phyloP scores from a whole-genome alignment of 2,329 filamentous ascomycete genomes.

The Drechslerella dactyloides region DNA sequence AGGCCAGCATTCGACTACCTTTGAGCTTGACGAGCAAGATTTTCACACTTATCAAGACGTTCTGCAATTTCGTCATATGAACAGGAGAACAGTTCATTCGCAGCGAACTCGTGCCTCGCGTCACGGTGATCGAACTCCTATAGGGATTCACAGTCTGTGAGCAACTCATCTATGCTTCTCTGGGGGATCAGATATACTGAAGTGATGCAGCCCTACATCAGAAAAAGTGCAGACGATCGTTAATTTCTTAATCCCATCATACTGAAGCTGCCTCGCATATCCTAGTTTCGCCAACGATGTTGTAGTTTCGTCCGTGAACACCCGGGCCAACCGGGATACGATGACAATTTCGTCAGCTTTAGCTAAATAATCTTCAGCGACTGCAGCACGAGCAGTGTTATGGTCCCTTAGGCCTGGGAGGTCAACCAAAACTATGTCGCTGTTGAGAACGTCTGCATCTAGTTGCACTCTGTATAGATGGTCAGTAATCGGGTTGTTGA shows the following conservation, averaged over 20 bases:
- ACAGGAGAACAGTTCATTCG: too few relatives aligned
- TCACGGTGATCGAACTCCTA: too few relatives aligned
- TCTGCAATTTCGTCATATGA: too few relatives aligned
- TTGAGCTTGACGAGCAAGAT: too few relatives aligned
- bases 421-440: slow-evolving; percentile 5
- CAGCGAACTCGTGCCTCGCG: too few relatives aligned
- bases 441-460: not conserved
- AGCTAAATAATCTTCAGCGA: not conserved
- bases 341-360: slow-evolving; percentile 4
- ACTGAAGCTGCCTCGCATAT: slow-evolving; percentile 25
- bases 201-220: slow-evolving; percentile 15
- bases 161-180: too few relatives aligned
- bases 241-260: slow-evolving; percentile 24
- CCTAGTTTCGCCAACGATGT: not conserved
- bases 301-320: slow-evolving; percentile 4
- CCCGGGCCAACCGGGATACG: not conserved
- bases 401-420: slow-evolving; percentile 6
- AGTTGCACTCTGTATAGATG: slow-evolving; percentile 11
- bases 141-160: too few relatives aligned
- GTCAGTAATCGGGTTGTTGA: too few relatives aligned
- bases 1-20: too few relatives aligned
- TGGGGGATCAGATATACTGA: not conserved
- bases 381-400: slow-evolving; percentile 9
- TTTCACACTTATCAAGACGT: too few relatives aligned
- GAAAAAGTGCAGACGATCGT: slow-evolving; percentile 35